Evolutionary conservation across 1,139 yeast genomes (phyloP), one percentile per base, ranked within the genome.

Genomic region (Williopsis jadinii): DNA sequence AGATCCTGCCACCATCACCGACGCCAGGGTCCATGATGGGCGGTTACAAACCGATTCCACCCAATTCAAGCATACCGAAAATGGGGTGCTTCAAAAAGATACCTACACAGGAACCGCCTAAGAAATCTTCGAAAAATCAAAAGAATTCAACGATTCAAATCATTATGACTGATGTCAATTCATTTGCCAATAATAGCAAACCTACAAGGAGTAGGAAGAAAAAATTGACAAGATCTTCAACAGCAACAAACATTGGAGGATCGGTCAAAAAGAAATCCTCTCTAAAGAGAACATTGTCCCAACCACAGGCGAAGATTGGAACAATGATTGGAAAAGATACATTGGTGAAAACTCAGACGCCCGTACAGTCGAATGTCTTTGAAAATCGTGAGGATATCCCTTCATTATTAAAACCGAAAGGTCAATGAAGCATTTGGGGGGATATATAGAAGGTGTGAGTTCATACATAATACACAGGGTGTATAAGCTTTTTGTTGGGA

Each of bases 161-260:
- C 26, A 53, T 54, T 9, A 53, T 54, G 53, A 49, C 58, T 0
- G 57, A 54, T 36, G 55, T 50, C 3, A 49, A 48, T 31, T 41
- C 56, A 2, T 54, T 53, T 37, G 45, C 54, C 8, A 43, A 41
- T 26, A 45, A 42, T 35, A 38, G 13, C 28, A 41, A 40, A 32
- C 44, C 45, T 9, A 29, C 36, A 6, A 37, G 28, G 12, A 39
- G 37, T 13, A 37, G 48, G 30, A 44, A 45, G 34, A 51, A 44
- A 43, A 50, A 48, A 37, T 30, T 53, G 15, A 36, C 47, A 26
- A 43, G 55, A 43, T 46, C 55, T 1, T 37, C 54, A 10, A 50
- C 58, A 2, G 44, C 47, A 9, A 24, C 42, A 5, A 42, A 32
- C 24, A 13, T 9, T 11, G 15, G 15, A 9, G 15, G 10, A 30